Percentiles rank a stretch among this genome's conserved stretches.
phyloP scores from a whole-genome alignment of 2,329 filamentous ascomycete genomes.

The Curvularia spicifera region DNA sequence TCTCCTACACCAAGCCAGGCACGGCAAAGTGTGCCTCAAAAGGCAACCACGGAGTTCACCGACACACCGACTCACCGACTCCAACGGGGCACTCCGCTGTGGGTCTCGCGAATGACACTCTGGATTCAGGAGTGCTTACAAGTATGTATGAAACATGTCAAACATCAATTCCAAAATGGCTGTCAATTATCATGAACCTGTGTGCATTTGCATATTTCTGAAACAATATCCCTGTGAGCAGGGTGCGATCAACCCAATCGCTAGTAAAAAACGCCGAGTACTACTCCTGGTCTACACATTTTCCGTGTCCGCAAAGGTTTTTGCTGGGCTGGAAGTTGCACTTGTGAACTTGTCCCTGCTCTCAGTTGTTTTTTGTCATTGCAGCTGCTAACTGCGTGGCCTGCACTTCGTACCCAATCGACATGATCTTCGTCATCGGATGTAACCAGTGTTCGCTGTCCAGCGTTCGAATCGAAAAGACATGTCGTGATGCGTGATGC shows the following conservation, averaged over 20 bases:
- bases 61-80: constrained; percentile 21
- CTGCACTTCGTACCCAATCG: constrained; percentile 16
- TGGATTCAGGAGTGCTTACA: background rate
- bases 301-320: constrained; percentile 19
- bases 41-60: constrained; percentile 23
- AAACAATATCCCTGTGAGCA: background rate
- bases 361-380: constrained; percentile 8
- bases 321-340: constrained; percentile 4
- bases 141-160: background rate
- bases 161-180: background rate
- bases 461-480: constrained; percentile 27
- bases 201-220: constrained; percentile 2
- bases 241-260: constrained; percentile 30
- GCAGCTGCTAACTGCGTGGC: background rate
- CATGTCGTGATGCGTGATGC: constrained; percentile 22
- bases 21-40: constrained; percentile 20
- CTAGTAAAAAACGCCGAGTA: constrained; percentile 28
- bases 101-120: constrained; percentile 4
- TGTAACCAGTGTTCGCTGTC: constrained; percentile 29
- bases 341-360: constrained; percentile 18
- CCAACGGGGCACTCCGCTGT: constrained; percentile 16
- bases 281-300: constrained; percentile 39
- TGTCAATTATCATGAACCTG: constrained; percentile 5
- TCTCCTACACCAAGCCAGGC: constrained; percentile 16
- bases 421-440: constrained; percentile 30